Conservation (phyloP, 2,329 filamentous ascomycete species). For the Sporothrix humicola region DNA sequence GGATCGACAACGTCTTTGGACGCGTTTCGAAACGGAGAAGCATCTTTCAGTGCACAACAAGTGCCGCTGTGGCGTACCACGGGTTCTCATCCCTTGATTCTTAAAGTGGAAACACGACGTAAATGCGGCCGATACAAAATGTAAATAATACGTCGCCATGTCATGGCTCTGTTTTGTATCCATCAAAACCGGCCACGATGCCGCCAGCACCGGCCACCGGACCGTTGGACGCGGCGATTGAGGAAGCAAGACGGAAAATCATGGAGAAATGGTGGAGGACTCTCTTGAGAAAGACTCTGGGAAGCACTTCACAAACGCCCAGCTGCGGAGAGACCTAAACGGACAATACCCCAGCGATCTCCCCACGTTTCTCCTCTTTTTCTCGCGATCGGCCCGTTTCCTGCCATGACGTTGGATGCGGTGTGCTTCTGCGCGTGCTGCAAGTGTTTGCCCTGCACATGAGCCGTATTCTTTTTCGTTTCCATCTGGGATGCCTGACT, state of each 20-base stretch:
- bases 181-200: background rate
- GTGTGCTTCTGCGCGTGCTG: background rate
- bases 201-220: background rate
- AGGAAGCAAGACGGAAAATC: background rate
- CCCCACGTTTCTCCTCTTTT: constrained; percentile 25
- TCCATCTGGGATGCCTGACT: background rate
- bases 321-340: constrained; percentile 8
- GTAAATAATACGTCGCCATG: background rate
- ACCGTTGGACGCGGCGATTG: background rate
- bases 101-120: background rate
- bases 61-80: background rate
- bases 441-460: background rate
- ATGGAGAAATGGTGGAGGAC: no score
- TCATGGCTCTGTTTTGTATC: background rate
- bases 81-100: background rate
- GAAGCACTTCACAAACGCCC: background rate
- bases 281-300: no score
- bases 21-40: background rate
- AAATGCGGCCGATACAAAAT: background rate
- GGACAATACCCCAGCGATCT: constrained; percentile 1
- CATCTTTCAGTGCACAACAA: background rate
- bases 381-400: constrained; percentile 30
- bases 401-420: constrained; percentile 16
- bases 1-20: constrained; percentile 7
- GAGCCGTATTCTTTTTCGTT: background rate